A percentile compares a stretch with the other conserved stretches of the same genome.
These are phyloP conservation scores for Sarcodon sp. DNA, from an alignment of 768 basidiomycete genomes.

Conservation along the genomic window DNA sequence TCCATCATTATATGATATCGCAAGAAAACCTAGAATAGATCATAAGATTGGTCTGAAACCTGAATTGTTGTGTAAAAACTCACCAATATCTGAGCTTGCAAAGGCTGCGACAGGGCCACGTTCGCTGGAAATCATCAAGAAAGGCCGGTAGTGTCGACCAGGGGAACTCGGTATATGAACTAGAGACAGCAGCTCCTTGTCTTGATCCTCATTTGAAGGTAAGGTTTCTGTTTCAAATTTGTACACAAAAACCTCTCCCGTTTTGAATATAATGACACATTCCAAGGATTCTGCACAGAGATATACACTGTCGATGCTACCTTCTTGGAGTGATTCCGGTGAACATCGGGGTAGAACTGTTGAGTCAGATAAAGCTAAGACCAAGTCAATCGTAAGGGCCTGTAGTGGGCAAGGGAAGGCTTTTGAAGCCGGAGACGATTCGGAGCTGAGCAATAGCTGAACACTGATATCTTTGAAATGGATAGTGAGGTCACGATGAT, in stretches of 20 bases:
- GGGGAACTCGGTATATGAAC: constrained; percentile 29
- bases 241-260: constrained; percentile 47
- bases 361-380: constrained; percentile 32
- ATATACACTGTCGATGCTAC: constrained; percentile 29
- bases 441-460: constrained; percentile 39
- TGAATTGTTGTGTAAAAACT: constrained; percentile 9
- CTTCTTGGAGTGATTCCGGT: constrained; percentile 16
- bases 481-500: constrained; percentile 48
- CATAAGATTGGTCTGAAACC: too few relatives aligned
- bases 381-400: constrained; percentile 47
- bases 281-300: constrained; percentile 48
- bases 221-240: constrained; percentile 16
- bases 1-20: constrained; percentile 51
- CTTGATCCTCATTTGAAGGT: constrained; percentile 14
- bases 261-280: constrained; percentile 34
- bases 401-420: constrained; percentile 57
- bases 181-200: constrained; percentile 41
- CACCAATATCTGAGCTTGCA: constrained; percentile 67
- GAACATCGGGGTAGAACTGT: constrained; percentile 13
- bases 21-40: constrained; percentile 51
- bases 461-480: constrained; percentile 68
- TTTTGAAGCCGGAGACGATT: constrained; percentile 35
- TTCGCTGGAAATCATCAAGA: constrained; percentile 39
- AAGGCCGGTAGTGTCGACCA: constrained; percentile 41
- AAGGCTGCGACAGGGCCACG: constrained; percentile 37